Base-by-base conservation (phyloP, 2,329 filamentous ascomycete genomes). In the Claviceps pazoutovae region DNA sequence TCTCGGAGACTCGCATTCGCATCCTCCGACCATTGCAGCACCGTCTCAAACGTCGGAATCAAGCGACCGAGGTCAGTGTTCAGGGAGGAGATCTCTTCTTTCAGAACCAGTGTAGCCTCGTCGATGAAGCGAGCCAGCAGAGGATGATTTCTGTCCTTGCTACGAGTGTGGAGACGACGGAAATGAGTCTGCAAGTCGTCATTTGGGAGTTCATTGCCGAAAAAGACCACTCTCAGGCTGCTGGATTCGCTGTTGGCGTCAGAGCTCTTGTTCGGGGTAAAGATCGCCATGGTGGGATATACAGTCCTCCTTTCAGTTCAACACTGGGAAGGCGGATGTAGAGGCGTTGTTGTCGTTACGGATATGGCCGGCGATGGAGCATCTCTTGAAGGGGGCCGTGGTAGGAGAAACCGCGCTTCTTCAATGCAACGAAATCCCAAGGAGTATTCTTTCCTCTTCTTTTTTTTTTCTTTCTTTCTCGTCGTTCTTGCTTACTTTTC, bases 1-100 rank as follows among this genome's bases (percentile, higher is more conserved):
- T 66, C 57, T 1, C 71, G 67, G 2, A 74, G 62, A 3, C 64
- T 58, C 4, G 57, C 45, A 16, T 64, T 58, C 4, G 57, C 45
- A 16, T 70, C 65, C 1, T 56, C 64, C 16, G 38, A 49, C 38
- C 67, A 62, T 48, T 58, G 57, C 2, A 69, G 56, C 7, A 74
- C 54, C 4, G 58, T 64, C 46, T 71, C 63, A 46, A 73, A 71
- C 0, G 64, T 56, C 4, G 66, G 66, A 19, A 73, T 54, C 6
- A 65, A 49, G 4, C 52, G 43, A 47, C 55, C 62, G 14, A 68
- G 30, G 5, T 34, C 46, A 2, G 50, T 26, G 2, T 30, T 37
- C 13, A 53, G 16, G 2, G 13, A 2, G 5, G 21, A 21, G 4
- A 47, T 23, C 14, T 53, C 51, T 17, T 53, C 16, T 5, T 43